A percentile compares a stretch with the other conserved stretches of the same genome.
Evolutionary conservation across 805 yeast species (phyloP).

Genomic region (Starmerella roubikii): DNA sequence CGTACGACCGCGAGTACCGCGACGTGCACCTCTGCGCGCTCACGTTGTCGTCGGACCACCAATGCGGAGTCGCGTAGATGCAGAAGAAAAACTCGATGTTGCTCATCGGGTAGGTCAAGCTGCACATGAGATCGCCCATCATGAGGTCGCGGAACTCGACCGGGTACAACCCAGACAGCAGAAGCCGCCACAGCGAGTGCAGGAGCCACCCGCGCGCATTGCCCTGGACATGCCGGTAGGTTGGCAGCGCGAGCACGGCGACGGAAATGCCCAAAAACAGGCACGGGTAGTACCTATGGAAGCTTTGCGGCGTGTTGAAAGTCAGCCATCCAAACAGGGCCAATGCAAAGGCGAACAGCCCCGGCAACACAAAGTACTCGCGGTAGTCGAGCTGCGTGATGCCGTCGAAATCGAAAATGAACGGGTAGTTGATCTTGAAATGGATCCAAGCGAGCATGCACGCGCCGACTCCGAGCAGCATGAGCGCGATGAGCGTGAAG

Average conservation of each 20-base stretch:
- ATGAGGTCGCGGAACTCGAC: conserved; percentile 93
- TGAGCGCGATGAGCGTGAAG: conserved; percentile 51
- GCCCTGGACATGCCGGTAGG: conserved; percentile 23
- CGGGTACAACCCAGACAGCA: conserved; percentile 77
- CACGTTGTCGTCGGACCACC: conserved; percentile 34
- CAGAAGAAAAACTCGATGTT: conserved; percentile 79
- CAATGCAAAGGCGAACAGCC: conserved; percentile 42
- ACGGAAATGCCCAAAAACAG: conserved; percentile 46
- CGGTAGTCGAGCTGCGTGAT: conserved; percentile 50
- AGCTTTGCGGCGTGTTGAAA: conserved; percentile 43
- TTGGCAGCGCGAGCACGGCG: conserved; percentile 45
- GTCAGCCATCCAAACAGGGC: conserved; percentile 63
- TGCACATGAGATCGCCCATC: conserved; percentile 80
- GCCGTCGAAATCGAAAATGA: conserved; percentile 77
- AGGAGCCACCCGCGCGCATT: conserved; percentile 70
- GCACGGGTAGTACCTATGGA: conserved; percentile 70
- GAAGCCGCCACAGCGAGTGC: conserved; percentile 53
- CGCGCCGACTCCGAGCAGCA: conserved; percentile 48
- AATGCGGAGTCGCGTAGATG: conserved; percentile 49
- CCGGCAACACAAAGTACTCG: conserved; percentile 53
- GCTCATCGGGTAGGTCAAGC: conserved; percentile 76
- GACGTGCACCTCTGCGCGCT: conserved; percentile 51
- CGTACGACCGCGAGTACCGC: conserved; percentile 59
- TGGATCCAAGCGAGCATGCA: conserved; percentile 61
- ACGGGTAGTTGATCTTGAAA: conserved; percentile 73